Evolutionary conservation across 1,139 yeast genomes (phyloP).

Genomic region (Casaregolazyma lundiana): DNA sequence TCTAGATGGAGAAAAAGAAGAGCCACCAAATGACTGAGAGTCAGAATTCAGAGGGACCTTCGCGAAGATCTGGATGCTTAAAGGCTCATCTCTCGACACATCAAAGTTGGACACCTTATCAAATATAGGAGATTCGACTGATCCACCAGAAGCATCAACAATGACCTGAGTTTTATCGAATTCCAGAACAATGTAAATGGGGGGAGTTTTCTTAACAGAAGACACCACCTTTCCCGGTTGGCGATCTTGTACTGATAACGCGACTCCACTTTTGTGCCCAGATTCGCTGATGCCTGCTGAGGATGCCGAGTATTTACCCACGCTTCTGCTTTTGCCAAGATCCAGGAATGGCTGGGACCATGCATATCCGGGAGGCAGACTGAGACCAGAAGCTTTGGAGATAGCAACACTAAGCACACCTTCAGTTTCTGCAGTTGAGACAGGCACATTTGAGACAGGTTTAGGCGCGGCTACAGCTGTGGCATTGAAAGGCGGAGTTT

Average conservation of each 20-base stretch:
- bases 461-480: slow-evolving; percentile 10
- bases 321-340: slow-evolving; percentile 5
- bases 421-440: slow-evolving; percentile 43
- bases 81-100: slow-evolving; percentile 61
- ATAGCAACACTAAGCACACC: slow-evolving; percentile 70
- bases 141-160: slow-evolving; percentile 75
- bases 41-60: slow-evolving; percentile 49
- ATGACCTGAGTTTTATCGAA: slow-evolving; percentile 64
- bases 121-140: slow-evolving; percentile 63
- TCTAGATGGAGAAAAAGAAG: slow-evolving; percentile 18
- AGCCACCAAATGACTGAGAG: slow-evolving; percentile 9
- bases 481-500: slow-evolving; percentile 9
- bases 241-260: not conserved
- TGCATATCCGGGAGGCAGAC: slow-evolving; percentile 50
- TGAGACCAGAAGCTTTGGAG: slow-evolving; percentile 55
- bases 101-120: slow-evolving; percentile 89
- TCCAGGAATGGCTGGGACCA: slow-evolving; percentile 21
- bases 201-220: slow-evolving; percentile 24
- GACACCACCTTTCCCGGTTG: slow-evolving; percentile 10
- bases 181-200: slow-evolving; percentile 40
- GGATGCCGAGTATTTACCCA: not conserved
- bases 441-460: slow-evolving; percentile 17
- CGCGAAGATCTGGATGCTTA: slow-evolving; percentile 68
- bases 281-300: not conserved
- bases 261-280: not conserved